phyloP scores from a whole-genome alignment of 2,329 filamentous ascomycete genomes.

The Hansfordia pulvinata region DNA sequence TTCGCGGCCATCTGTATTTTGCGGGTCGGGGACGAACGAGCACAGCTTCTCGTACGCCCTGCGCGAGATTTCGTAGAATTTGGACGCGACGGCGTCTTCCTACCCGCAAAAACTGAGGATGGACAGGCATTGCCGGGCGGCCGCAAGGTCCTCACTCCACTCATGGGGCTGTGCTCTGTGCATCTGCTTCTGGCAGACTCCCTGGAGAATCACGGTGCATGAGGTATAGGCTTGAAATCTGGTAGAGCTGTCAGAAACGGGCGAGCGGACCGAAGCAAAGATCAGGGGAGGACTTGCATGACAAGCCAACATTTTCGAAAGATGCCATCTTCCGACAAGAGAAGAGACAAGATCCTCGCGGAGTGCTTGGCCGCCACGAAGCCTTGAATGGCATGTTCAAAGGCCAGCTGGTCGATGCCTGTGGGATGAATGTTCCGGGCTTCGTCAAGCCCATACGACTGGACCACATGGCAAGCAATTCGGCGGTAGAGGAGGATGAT shows the following conservation, averaged over 20 bases:
- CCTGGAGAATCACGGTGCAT: slow-evolving; percentile 16
- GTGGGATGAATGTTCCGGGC: not conserved
- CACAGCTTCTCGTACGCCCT: too few relatives aligned
- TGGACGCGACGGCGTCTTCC: slow-evolving; percentile 2
- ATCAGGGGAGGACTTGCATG: slow-evolving; percentile 12
- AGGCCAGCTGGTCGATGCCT: slow-evolving; percentile 4
- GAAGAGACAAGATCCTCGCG: slow-evolving; percentile 9
- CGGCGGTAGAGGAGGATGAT: slow-evolving; percentile 18
- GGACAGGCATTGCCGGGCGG: slow-evolving; percentile 11
- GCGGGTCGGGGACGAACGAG: not conserved
- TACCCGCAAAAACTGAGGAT: slow-evolving; percentile 5
- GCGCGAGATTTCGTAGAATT: slow-evolving; percentile 5
- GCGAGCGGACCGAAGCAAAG: not conserved
- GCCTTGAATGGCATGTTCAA: slow-evolving; percentile 8
- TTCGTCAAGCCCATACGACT: not conserved
- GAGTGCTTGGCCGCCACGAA: slow-evolving; percentile 13
- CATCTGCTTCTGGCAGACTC: slow-evolving; percentile 15
- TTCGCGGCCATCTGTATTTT: not conserved
- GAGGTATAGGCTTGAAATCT: slow-evolving; percentile 18
- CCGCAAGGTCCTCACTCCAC: slow-evolving; percentile 14
- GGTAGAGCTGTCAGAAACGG: too few relatives aligned
- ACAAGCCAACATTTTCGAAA: slow-evolving; percentile 15
- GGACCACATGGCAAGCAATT: slow-evolving; percentile 12
- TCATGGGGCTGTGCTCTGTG: slow-evolving; percentile 9
- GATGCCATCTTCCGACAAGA: slow-evolving; percentile 9